Base-by-base conservation (phyloP, 306 rosid species). In the Albizia julibrissin region DNA sequence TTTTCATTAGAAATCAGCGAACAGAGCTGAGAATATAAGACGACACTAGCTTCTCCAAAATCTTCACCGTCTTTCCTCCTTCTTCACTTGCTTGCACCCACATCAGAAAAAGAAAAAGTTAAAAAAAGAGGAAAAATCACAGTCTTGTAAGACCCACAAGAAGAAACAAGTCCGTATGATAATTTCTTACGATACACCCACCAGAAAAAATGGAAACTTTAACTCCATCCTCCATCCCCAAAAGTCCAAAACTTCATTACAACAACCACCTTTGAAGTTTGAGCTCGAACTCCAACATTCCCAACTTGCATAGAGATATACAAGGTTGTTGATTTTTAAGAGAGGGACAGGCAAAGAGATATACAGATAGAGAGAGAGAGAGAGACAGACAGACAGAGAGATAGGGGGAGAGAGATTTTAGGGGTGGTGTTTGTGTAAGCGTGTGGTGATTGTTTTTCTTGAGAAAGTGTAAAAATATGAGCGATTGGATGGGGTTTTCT, bases 401-500 rank as follows among this genome's bases (percentile, higher is more conserved):
- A 69, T 46, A 70, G 65, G 31, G 22, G 64, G 70, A 64, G 65
- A 66, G 59, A 24, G 6, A 5, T 37, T 64, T 47, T 52, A 19
- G 50, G 81, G 74, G 83, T 70, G 65, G 77, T 29, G 81, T 74
- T 50, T 18, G 58, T 50, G 58, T 50, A 80, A 34, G 64, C 13
- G n/a, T 31, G 69, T 29, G 40, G 39, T 22, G 77, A 43, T 46
- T 70, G 58, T 50, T 86, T 22, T 71, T 74, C 75, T 84, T 72
- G 74, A 83, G 79, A 72, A 81, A 69, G 47, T 27, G 77, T 46
- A 15, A 88, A 88, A 88, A 78, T 50, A 94, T 93, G 99, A 92
- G 92, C 43, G 88, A 95, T 81, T 95, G 98, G 98, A 88, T 92
- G 87, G 99, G 97, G 2, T 95, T 93, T 61, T 93, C 99, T 84